Evolutionary conservation across 495 filamentous ascomycete genomes (phyloP).

Genomic region (Tuber umbilicatum): DNA sequence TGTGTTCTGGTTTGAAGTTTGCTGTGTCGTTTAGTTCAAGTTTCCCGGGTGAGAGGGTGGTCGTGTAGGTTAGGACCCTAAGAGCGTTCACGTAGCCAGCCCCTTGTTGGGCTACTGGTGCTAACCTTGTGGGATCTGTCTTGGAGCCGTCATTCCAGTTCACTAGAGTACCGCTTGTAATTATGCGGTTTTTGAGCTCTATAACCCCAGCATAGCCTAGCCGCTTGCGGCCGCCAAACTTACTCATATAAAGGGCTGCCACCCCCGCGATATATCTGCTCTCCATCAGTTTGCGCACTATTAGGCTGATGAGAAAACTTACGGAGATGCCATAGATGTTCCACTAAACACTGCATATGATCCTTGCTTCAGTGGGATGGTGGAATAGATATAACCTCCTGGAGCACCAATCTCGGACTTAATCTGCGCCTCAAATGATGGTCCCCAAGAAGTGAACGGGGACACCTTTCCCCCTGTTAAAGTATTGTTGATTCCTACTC

Average conservation of each 20-base stretch:
- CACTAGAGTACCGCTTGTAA: slow-evolving; percentile 44
- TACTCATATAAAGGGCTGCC: slow-evolving; percentile 50
- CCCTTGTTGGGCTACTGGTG: slow-evolving; percentile 54
- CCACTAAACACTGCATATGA: slow-evolving; percentile 47
- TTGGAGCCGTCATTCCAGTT: slow-evolving; percentile 48
- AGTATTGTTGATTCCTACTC: slow-evolving; percentile 39
- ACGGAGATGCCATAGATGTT: slow-evolving; percentile 55
- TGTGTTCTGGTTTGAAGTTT: slow-evolving; percentile 46
- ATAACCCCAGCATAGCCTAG: slow-evolving; percentile 45
- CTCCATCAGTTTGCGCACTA: not conserved
- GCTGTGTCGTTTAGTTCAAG: slow-evolving; percentile 57
- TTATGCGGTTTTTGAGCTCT: slow-evolving; percentile 43
- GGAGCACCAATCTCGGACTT: slow-evolving; percentile 52
- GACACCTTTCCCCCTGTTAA: slow-evolving; percentile 47
- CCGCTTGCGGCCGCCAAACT: slow-evolving; percentile 44
- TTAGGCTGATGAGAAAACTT: not conserved
- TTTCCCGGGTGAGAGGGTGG: slow-evolving; percentile 50
- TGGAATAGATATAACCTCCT: slow-evolving; percentile 54
- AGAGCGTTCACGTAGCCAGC: slow-evolving; percentile 54
- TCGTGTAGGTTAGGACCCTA: slow-evolving; percentile 52
- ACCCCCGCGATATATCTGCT: slow-evolving; percentile 47
- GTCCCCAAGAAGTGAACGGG: slow-evolving; percentile 53
- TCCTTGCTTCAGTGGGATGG: slow-evolving; percentile 49
- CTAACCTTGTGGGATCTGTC: slow-evolving; percentile 44
- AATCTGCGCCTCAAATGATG: slow-evolving; percentile 51